Base-by-base conservation (phyloP, 1,284 basidiomycete species). In the Afroboletus lepidellus region DNA sequence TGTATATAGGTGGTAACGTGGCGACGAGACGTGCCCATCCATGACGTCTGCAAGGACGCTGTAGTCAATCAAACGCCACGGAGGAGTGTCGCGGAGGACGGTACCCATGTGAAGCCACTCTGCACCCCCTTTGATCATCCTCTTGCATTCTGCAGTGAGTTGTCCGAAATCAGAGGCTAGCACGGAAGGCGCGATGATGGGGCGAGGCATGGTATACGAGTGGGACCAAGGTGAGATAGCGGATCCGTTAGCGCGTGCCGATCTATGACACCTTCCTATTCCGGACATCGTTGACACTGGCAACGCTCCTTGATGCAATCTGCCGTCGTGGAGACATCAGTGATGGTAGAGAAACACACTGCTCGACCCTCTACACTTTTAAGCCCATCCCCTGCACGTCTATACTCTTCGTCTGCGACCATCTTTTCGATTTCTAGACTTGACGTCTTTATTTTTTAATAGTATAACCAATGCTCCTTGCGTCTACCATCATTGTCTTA, bases 41-140 rank as follows among this genome's bases (percentile, higher is more conserved):
- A 98, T 98, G 57, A 97, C 85, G 76, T 97, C 94, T 95, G 68
- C 21, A 43, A 8, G 30, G 23, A 5, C 20, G 27, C 6, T 44
- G 27, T 29, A 16, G 48, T 56, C 36, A 53, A 21, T 54, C 25
- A 49, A 55, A 12, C 16, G 45, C 25, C n/a, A 51, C 49, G 20
- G 24, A 32, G 32, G 30, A 49, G 23, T 24, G 20, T 23, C 15
- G 47, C 27, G 29, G 41, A 37, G 72, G 8, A 29, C n/a, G 7
- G 57, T 57, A 91, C 93, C 94, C 94, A 97, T 97, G 65, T 97
- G 94, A 53, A 96, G 81, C 94, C 94, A 97, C 71, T 97, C 87
- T 38, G 94, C 93, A 32, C 95, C 93, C 59, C 85, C 84, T 63
- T 87, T 84, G 59, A 96, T 90, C 90, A 97, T 96, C 48, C 92